Evolutionary conservation across 164 flowering plant species (phyloP), one percentile per base, ranked within the genome.

Genomic region (Stephania yunnanensis): DNA sequence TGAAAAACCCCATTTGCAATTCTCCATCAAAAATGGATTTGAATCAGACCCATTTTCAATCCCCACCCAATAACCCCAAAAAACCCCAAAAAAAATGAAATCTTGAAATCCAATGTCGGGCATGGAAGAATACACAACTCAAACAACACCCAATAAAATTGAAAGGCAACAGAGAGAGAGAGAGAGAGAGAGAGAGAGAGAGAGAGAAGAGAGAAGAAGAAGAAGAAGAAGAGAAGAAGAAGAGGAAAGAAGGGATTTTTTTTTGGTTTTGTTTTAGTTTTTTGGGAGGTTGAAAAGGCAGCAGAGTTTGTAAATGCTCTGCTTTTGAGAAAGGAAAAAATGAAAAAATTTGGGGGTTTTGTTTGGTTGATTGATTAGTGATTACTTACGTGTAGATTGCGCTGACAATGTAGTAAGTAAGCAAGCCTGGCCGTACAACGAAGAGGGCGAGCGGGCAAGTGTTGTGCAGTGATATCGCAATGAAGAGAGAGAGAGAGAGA

Each of bases 311-410:
- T 50, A 13, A 1, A 1, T 50, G 55, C 10, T 9, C 55, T 9
- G 10, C 55, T 50, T 50, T 50, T 50, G 55, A 13, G 55, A 4
- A 36, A 36, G 55, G 42, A 36, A 36, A 36, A 36, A 36, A 36
- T 36, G 42, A 36, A 36, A 36, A 36, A 36, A 2, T 36, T 36
- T 36, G 42, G 42, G 42, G 42, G 42, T 36, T 36, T 0, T 36
- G 42, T 36, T 36, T 36, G 42, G 42, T 36, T 36, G 42, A 63
- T 74, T 10, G 9, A 15, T 68, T 69, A 36, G 42, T 36, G 5
- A 46, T 42, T 22, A 76, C 81, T 78, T 82, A 83, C 89, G 86
- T 36, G 42, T 81, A 64, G 74, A 53, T 52, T 77, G 69, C 12
- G 81, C 75, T 66, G 82, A 64, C 80, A 76, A 25, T 72, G 20